Percentiles rank a stretch among this genome's conserved stretches.
phyloP scores from a whole-genome alignment of 73 alveolate species.

The Paraurostyla sp. region DNA sequence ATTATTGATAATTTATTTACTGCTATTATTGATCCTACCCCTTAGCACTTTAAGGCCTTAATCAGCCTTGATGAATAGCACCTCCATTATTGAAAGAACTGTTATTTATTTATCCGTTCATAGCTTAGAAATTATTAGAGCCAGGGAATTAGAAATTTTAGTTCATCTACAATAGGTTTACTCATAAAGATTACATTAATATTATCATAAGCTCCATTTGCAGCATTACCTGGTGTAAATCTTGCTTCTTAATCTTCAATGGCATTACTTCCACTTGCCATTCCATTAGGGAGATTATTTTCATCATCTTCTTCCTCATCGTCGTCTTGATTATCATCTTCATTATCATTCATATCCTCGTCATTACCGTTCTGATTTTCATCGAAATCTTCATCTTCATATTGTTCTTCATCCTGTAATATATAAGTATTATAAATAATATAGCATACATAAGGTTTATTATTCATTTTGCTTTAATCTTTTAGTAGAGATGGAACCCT shows the following conservation, averaged over 20 bases:
- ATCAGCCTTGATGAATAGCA: too few species aligned
- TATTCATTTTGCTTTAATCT: too few species aligned
- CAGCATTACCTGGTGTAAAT: not conserved
- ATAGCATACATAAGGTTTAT: too few species aligned
- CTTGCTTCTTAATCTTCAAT: not conserved
- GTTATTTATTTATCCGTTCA: constrained; percentile 10
- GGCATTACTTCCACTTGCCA: not conserved
- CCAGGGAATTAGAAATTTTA: not conserved
- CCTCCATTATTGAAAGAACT: not conserved
- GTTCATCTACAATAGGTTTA: not conserved
- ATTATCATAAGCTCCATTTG: constrained; percentile 22
- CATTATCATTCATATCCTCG: not conserved
- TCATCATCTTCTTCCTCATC: constrained; percentile 24
- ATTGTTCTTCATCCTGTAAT: constrained; percentile 19
- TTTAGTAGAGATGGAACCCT: too few species aligned
- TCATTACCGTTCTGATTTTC: constrained; percentile 10
- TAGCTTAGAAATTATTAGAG: not conserved
- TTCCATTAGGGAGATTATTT: not conserved
- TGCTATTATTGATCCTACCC: not conserved
- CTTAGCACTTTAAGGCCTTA: not conserved
- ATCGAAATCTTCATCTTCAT: constrained; percentile 32
- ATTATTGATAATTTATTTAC: not conserved
- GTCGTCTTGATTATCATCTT: not conserved
- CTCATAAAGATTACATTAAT: constrained; percentile 18
- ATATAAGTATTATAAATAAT: too few species aligned